phyloP scores from a whole-genome alignment of 129 eudicot species.

The Sambucus nigra region DNA sequence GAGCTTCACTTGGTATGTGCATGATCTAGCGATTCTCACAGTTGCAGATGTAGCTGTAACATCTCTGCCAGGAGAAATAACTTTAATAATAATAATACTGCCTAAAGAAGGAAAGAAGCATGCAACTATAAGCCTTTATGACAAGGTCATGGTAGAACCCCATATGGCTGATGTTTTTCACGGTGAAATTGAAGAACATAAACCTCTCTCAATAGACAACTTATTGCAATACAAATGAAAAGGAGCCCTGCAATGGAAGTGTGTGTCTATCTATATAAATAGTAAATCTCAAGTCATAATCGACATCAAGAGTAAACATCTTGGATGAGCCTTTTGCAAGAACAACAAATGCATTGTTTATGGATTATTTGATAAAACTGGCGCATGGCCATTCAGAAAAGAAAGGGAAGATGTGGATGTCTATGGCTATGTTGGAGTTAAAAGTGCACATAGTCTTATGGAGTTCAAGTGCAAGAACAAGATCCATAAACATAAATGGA shows the following conservation, averaged over 20 bases:
- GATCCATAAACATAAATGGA: conserved; percentile 78
- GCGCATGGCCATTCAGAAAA: conserved; percentile 53
- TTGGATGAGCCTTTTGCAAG: conserved; percentile 85
- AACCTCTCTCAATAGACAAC: conserved; percentile 58
- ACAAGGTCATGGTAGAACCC: conserved; percentile 47
- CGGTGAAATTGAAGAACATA: conserved; percentile 29
- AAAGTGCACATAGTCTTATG: conserved; percentile 66
- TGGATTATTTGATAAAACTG: conserved; percentile 59
- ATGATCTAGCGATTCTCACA: conserved; percentile 74
- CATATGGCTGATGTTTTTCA: conserved; percentile 23
- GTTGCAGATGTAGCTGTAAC: conserved; percentile 82
- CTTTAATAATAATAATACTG: conserved; percentile 54
- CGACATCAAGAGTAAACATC: conserved; percentile 81
- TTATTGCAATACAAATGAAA: conserved; percentile 58
- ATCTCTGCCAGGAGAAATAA: conserved; percentile 89
- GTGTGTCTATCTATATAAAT: conserved; percentile 64
- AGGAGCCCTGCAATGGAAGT: conserved; percentile 65
- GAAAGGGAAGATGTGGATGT: conserved; percentile 56
- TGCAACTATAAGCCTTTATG: conserved; percentile 73
- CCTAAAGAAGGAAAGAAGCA: conserved; percentile 63
- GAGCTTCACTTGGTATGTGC: conserved; percentile 93
- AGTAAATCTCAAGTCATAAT: conserved; percentile 70
- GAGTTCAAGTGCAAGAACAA: conserved; percentile 91
- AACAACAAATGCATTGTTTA: conserved; percentile 74
- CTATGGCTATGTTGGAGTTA: conserved; percentile 73